Base-by-base conservation (phyloP, 2,329 filamentous ascomycete genomes). In the Mariannaea sp. region DNA sequence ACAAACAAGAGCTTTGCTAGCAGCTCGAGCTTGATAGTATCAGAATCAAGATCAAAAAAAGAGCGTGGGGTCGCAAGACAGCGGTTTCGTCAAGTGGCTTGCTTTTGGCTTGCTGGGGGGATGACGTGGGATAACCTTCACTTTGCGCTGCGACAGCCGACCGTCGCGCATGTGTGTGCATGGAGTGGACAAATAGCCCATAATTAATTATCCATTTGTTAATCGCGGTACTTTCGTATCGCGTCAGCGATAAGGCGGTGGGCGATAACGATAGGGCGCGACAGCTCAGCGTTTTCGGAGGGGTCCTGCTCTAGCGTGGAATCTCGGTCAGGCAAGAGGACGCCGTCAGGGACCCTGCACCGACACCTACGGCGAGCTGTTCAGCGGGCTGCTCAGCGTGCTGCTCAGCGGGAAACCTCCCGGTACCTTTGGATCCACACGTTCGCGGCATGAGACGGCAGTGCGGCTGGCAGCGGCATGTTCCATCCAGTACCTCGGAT, bases 391-490 rank as follows among this genome's bases (percentile, higher is more conserved):
- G 38, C 26, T 29, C 26, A n/a, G 5, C 29, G 9, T n/a, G 16
- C 36, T 16, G 16, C 7, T 35, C 27, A 27, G 16, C 29, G 49
- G 20, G 39, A n/a, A 56, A 42, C 47, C 51, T 12, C 49, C 50
- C 38, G 56, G 45, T 62, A 61, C 59, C 40, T 50, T 38, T 32
- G 53, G 47, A 42, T 55, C 53, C 49, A 45, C 40, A 24, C 12
- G 45, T 59, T 44, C 44, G 43, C 64, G 61, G 64, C 59, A 50
- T 43, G 59, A 58, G 22, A 42, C 63, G 61, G 61, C 51, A 60
- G 57, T 52, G 41, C 62, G 64, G 64, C 52, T 66, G 61, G 61
- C 61, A 41, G 49, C 64, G 64, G 64, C 59, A 49, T 53, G 62
- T 61, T 52, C n/a, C 45, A 13, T 20, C 49, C 56, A 56, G 56